A percentile compares a stretch with the other conserved stretches of the same genome.
Conservation (phyloP, 768 basidiomycete genomes). For the Ephemerocybe angulata region DNA sequence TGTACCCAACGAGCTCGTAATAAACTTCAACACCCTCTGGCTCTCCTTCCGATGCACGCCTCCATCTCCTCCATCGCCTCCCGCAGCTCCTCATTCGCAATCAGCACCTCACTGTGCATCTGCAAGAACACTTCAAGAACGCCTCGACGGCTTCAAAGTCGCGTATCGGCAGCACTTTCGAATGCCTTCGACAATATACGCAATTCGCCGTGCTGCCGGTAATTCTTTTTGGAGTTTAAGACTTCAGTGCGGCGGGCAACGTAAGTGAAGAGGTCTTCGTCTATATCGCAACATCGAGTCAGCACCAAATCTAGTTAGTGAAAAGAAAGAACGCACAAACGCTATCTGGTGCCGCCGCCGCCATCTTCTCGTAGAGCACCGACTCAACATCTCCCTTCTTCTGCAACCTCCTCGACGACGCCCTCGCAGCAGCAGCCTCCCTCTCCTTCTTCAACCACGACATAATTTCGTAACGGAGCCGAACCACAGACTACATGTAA, state of each 20-base stretch:
- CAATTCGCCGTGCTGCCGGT: slow-evolving; percentile 66
- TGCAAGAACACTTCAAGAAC: slow-evolving; percentile 80
- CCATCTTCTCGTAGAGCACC: slow-evolving; percentile 65
- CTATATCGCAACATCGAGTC: slow-evolving; percentile 31
- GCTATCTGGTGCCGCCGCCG: slow-evolving; percentile 49
- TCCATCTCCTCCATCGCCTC: slow-evolving; percentile 54
- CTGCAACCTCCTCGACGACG: slow-evolving; percentile 54
- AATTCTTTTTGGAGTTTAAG: slow-evolving; percentile 80
- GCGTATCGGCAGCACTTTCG: slow-evolving; percentile 69
- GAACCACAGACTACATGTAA: slow-evolving; percentile 45
- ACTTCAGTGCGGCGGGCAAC: slow-evolving; percentile 87
- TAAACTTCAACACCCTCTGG: slow-evolving; percentile 68
- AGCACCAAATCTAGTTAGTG: neutral
- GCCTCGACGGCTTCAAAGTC: slow-evolving; percentile 97
- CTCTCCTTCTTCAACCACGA: slow-evolving; percentile 32
- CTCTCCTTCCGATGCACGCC: slow-evolving; percentile 73
- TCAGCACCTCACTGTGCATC: slow-evolving; percentile 78
- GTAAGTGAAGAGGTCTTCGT: slow-evolving; percentile 80
- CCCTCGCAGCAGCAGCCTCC: slow-evolving; percentile 35
- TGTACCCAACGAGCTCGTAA: slow-evolving; percentile 71
- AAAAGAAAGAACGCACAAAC: slow-evolving; percentile 56
- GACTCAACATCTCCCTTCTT: slow-evolving; percentile 52
- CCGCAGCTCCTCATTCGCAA: slow-evolving; percentile 65
- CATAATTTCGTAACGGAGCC: too few relatives aligned
- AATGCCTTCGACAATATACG: slow-evolving; percentile 65